Evolutionary conservation across 306 rosid genomes (phyloP), one percentile per base, ranked within the genome.

Genomic region (Quercus gilva): DNA sequence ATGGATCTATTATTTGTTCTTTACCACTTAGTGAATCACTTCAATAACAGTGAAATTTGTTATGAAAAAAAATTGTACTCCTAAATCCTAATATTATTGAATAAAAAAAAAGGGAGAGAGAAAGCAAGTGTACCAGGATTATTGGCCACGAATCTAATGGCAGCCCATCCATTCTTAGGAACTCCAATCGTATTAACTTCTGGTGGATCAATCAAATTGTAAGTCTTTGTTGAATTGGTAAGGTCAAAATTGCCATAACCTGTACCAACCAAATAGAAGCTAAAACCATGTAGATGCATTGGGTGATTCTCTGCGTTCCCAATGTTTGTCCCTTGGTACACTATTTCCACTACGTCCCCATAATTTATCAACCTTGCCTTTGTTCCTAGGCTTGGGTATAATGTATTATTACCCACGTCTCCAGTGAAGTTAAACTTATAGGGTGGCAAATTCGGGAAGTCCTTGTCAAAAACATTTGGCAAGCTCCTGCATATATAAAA

Each of bases 251-350:
- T 86, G 1, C 83, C 89, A 21, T 19, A 52, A 33, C 84, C 89
- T 0, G 51, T 76, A 29, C 89, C 89, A 17, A 86, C 87, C 52
- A 76, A 23, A 17, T 43, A 86, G 84, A 85, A 85, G 26, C 80
- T 86, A 37, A 19, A 86, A 9, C 90, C 92, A 73, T 89, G 92
- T 20, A 86, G 75, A 75, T 89, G 92, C 73, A 86, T 61, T 1
- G 90, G 88, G 59, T 89, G 90, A 76, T 82, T 84, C 87, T 84
- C 87, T 5, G 88, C 75, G 7, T 70, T 58, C 17, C 72, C 11
- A 45, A 86, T 1, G 21, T 75, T 76, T 0, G 90, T 89, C 43
- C 86, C 90, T 75, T 89, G 92, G 80, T 74, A 79, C 28, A 86
- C 79, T 5, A 89, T 61, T 74, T 88, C 89, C 53, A 88, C 89